phyloP scores from a whole-genome alignment of 352 stramenopile species.

The Phytophthora kernoviae region DNA sequence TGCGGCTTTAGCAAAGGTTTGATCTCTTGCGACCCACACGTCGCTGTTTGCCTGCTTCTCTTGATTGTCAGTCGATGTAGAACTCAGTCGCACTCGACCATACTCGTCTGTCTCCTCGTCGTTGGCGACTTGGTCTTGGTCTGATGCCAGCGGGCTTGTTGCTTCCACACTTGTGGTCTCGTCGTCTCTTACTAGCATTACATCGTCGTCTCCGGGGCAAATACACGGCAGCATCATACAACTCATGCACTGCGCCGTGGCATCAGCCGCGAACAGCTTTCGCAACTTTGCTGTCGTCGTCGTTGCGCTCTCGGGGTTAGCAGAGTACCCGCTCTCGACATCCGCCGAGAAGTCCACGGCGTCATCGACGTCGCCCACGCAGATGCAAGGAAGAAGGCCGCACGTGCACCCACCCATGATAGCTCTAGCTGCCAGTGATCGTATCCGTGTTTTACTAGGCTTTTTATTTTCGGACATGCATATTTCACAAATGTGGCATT shows the following conservation, averaged over 20 bases:
- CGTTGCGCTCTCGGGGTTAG: not conserved
- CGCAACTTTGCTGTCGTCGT: slow-evolving; percentile 46
- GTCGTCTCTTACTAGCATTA: slow-evolving; percentile 30
- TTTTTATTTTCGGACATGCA: too few species aligned
- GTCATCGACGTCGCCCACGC: slow-evolving; percentile 47
- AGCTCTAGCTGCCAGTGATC: too few species aligned
- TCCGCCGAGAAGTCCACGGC: slow-evolving; percentile 24
- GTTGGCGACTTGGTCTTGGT: slow-evolving; percentile 17
- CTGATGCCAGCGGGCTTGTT: slow-evolving; percentile 38
- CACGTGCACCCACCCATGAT: slow-evolving; percentile 49
- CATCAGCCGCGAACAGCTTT: slow-evolving; percentile 57
- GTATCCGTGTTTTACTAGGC: too few species aligned
- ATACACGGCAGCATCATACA: slow-evolving; percentile 86
- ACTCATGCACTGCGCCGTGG: slow-evolving; percentile 60
- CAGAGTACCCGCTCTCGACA: not conserved
- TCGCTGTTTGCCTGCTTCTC: slow-evolving; percentile 10
- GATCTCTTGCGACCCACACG: slow-evolving; percentile 77
- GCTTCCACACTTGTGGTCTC: slow-evolving; percentile 51
- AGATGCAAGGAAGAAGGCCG: slow-evolving; percentile 76
- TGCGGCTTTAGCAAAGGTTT: slow-evolving; percentile 80
- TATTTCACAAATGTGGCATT: too few species aligned
- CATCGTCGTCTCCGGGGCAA: slow-evolving; percentile 65
- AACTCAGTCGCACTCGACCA: slow-evolving; percentile 53
- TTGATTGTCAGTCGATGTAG: slow-evolving; percentile 6
- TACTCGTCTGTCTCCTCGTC: slow-evolving; percentile 52